These are phyloP conservation scores for Tulasnella sp. DNA, from an alignment of 768 basidiomycete genomes.

Conservation along the genomic window DNA sequence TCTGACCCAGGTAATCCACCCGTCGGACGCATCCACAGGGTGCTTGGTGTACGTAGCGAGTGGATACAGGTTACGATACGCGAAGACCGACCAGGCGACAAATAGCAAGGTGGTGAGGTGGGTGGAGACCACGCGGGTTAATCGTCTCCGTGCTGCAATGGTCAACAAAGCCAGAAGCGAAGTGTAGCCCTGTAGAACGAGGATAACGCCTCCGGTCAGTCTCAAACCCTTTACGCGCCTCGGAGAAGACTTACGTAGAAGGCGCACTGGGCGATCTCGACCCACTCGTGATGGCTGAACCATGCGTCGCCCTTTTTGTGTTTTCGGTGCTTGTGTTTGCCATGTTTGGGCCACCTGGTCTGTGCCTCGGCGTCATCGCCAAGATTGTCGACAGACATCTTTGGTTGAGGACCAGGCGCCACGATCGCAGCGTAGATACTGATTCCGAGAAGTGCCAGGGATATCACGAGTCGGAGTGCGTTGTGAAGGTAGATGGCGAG, in stretches of 20 bases:
- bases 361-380: constrained; percentile 8
- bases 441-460: constrained; percentile 37
- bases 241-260: constrained; percentile 25
- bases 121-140: constrained; percentile 29
- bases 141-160: constrained; percentile 28
- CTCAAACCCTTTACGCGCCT: neutral
- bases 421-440: constrained; percentile 35
- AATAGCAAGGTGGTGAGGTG: constrained; percentile 42
- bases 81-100: constrained; percentile 37
- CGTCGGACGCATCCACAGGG: constrained; percentile 40
- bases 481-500: constrained; percentile 37
- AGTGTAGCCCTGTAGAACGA: constrained; percentile 32
- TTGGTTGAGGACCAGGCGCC: constrained; percentile 23
- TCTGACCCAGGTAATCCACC: constrained; percentile 43
- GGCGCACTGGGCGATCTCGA: constrained; percentile 24
- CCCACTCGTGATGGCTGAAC: constrained; percentile 24
- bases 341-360: constrained; percentile 14
- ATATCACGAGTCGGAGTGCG: constrained; percentile 34
- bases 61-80: constrained; percentile 37
- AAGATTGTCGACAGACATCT: neutral
- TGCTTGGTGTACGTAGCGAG: constrained; percentile 40
- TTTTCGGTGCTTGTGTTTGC: constrained; percentile 24
- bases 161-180: constrained; percentile 35
- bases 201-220: neutral
- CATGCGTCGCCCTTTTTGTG: constrained; percentile 8